Percentiles rank a stretch among this genome's conserved stretches.
Conservation (phyloP, 495 filamentous ascomycete species). For the Podospora didyma region DNA sequence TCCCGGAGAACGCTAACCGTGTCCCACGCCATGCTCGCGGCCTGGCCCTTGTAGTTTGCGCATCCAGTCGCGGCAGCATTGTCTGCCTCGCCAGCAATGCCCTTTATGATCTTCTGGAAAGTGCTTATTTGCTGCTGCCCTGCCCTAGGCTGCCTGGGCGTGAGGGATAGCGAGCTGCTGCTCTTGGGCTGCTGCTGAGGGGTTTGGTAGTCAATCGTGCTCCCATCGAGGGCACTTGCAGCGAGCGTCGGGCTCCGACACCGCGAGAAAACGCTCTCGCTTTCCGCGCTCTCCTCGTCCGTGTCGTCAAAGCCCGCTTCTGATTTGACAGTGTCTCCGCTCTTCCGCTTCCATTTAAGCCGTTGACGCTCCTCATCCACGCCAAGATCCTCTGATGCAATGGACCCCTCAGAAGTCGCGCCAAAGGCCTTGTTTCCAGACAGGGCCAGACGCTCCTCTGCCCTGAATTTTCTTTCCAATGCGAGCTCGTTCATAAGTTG, state of each 20-base stretch:
- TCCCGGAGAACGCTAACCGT: slow-evolving; percentile 65
- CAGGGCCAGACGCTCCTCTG: slow-evolving; percentile 37
- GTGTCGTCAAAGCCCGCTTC: slow-evolving; percentile 40
- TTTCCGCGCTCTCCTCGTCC: slow-evolving; percentile 52
- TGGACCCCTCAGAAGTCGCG: slow-evolving; percentile 16
- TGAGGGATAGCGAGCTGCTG: slow-evolving; percentile 7
- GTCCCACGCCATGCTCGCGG: slow-evolving; percentile 65
- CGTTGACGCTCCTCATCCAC: slow-evolving; percentile 43
- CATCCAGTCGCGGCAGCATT: slow-evolving; percentile 38
- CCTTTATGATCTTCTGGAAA: slow-evolving; percentile 50
- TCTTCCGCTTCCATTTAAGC: slow-evolving; percentile 45
- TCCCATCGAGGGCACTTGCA: slow-evolving; percentile 23
- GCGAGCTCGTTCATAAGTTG: slow-evolving; percentile 60
- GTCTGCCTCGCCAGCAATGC: slow-evolving; percentile 32
- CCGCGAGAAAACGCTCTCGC: slow-evolving; percentile 62
- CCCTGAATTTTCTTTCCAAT: slow-evolving; percentile 52
- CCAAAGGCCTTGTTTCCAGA: slow-evolving; percentile 11
- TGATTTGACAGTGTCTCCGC: slow-evolving; percentile 46
- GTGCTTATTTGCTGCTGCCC: slow-evolving; percentile 37
- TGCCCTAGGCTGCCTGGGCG: slow-evolving; percentile 7
- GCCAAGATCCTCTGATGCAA: slow-evolving; percentile 49
- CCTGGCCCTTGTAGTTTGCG: slow-evolving; percentile 56
- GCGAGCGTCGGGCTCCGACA: slow-evolving; percentile 48
- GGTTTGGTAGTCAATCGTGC: slow-evolving; percentile 23
- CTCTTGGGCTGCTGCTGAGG: slow-evolving; percentile 1